Base-by-base conservation (phyloP, 768 basidiomycete genomes). In the Glaciozyma antarctica region DNA sequence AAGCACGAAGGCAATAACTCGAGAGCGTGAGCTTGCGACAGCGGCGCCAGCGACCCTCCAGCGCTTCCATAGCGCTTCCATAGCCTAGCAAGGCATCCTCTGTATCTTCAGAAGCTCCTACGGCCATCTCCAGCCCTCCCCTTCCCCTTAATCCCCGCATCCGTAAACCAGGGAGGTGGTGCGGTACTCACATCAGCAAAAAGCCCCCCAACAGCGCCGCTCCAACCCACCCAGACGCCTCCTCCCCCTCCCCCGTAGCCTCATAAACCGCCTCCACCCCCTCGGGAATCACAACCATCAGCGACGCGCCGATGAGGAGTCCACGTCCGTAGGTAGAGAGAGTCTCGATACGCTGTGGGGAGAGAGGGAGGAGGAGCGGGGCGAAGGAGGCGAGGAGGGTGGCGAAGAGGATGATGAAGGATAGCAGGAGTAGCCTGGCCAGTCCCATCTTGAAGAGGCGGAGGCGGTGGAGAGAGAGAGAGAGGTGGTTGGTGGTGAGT, bases 221-320 rank as follows among this genome's bases (percentile, higher is more conserved):
- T 13, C 76, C 78, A 21, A 77, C 75, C 48, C 75, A 74, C 0
- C 67, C 56, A 0, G 71, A 19, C 53, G 30, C 41, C 21, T 43
- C 38, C 60, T 22, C 55, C 57, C 26, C 24, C 22, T 16, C 44
- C 58, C 2, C 19, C 17, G 26, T 26, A n/a, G 22, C 3, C 21
- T 26, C n/a, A 28, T 72, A 65, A 4, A 71, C 53, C 22, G 71
- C 64, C 7, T 64, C 60, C 62, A 85, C 87, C 75, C 77, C 92
- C 88, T 95, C 93, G 45, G 94, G 93, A 60, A 97, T 86, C 68
- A 97, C 90, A 30, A 98, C 84, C 17, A 89, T 89, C 68, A 97
- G 77, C 0, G 90, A 38, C 6, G 55, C 55, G n/a, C 55, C 55
- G n/a, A 57, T 22, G n/a, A 57, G 38, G n/a, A 57, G 38, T 24